These are phyloP conservation scores for Flaveria ramosissima DNA, from an alignment of 129 eudicot genomes.

Conservation along the genomic window DNA sequence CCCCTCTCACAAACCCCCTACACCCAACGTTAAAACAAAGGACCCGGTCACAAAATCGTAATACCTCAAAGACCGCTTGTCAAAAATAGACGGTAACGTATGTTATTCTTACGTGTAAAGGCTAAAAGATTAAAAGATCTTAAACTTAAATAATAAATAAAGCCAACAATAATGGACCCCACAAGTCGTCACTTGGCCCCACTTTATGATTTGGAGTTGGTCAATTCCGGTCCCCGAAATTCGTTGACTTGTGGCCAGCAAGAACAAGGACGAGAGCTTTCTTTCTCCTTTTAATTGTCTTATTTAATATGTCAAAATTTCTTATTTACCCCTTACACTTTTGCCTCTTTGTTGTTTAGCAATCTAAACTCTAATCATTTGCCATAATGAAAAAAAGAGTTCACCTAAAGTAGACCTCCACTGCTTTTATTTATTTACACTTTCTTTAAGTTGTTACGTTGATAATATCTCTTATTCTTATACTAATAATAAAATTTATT, in stretches of 20 bases:
- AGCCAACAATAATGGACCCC: background rate
- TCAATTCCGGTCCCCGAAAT: slow-evolving; percentile 30
- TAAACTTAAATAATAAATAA: background rate
- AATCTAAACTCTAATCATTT: too few relatives aligned
- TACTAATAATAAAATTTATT: too few relatives aligned
- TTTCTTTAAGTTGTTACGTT: too few relatives aligned
- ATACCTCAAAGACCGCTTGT: slow-evolving; percentile 16
- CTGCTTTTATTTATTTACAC: too few relatives aligned
- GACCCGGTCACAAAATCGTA: slow-evolving; percentile 4
- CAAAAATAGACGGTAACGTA: slow-evolving; percentile 8
- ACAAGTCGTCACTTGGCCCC: slow-evolving; percentile 41
- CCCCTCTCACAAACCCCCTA: too few relatives aligned
- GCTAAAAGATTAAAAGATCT: slow-evolving; percentile 22
- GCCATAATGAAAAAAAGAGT: too few relatives aligned
- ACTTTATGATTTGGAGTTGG: slow-evolving; percentile 14
- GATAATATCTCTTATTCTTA: too few relatives aligned
- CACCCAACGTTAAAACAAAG: background rate
- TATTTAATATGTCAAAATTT: background rate
- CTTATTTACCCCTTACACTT: background rate
- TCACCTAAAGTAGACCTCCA: too few relatives aligned
- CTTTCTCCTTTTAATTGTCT: slow-evolving; percentile 13
- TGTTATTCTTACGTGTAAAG: background rate
- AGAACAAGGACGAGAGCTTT: slow-evolving; percentile 1
- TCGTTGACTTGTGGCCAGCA: slow-evolving; percentile 33
- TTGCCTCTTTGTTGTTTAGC: background rate